Evolutionary conservation across 139 green algal species (phyloP).

Genomic region (Micractinium sp.): DNA sequence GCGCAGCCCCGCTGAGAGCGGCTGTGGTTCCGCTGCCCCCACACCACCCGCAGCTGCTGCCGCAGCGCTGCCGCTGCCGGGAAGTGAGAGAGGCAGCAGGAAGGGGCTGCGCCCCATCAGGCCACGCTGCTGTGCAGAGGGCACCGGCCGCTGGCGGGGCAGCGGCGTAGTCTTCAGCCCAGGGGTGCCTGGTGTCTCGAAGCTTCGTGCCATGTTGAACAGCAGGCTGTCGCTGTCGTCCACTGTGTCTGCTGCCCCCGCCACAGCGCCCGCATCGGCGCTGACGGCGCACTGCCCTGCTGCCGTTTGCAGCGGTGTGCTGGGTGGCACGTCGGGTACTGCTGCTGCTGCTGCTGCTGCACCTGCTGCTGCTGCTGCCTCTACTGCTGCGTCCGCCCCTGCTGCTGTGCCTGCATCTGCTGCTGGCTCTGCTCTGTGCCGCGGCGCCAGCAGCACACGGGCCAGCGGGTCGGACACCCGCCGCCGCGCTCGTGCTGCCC

Average conservation of each 20-base stretch:
- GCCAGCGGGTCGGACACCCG: slow-evolving; percentile 18
- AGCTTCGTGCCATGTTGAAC: background rate
- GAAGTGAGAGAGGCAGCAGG: background rate
- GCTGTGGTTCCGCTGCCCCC: background rate
- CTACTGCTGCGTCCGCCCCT: background rate
- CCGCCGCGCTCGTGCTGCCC: background rate
- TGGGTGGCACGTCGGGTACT: background rate
- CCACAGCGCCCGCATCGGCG: background rate
- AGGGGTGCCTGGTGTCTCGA: slow-evolving; percentile 25
- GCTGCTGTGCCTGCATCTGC: background rate
- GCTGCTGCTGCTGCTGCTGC: background rate
- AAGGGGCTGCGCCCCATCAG: background rate
- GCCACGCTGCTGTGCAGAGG: background rate
- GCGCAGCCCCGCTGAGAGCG: background rate
- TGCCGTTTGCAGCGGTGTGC: slow-evolving; percentile 2
- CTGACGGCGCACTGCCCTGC: background rate
- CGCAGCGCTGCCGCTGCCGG: background rate
- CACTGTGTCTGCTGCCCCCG: background rate
- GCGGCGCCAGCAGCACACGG: background rate
- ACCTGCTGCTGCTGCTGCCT: background rate
- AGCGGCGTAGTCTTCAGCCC: slow-evolving; percentile 22
- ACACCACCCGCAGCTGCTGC: background rate
- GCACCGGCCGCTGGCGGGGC: slow-evolving; percentile 19
- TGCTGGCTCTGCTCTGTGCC: background rate
- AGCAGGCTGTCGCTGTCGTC: background rate